A percentile compares a stretch with the other conserved stretches of the same genome.
Conservation (phyloP, 257 asterid genomes). For the Pogostemon cablin region DNA sequence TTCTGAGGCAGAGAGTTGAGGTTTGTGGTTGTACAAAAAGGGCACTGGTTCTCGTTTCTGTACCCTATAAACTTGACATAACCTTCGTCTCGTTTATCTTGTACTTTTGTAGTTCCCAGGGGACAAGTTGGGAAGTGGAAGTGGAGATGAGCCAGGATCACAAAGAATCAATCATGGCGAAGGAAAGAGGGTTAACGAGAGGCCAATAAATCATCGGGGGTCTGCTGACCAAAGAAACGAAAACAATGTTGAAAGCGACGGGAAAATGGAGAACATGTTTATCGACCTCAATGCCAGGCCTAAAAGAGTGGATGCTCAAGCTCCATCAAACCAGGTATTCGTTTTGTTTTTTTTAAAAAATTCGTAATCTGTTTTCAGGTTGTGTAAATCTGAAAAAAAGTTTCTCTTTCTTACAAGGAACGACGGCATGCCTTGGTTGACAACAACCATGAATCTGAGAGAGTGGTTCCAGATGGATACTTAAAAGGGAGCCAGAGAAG, state of each 20-base stretch:
- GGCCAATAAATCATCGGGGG: slow-evolving; percentile 41
- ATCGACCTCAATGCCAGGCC: slow-evolving; percentile 91
- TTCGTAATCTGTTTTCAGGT: not conserved
- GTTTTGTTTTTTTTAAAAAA: not conserved
- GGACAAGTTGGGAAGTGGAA: slow-evolving; percentile 49
- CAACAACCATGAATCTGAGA: slow-evolving; percentile 56
- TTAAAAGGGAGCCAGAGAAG: slow-evolving; percentile 60
- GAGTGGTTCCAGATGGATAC: slow-evolving; percentile 67
- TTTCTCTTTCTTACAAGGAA: slow-evolving; percentile 40
- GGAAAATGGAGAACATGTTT: slow-evolving; percentile 53
- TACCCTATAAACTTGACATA: not conserved
- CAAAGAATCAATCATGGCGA: slow-evolving; percentile 47
- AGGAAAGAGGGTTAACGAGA: slow-evolving; percentile 46
- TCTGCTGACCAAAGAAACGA: slow-evolving; percentile 37
- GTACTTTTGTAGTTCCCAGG: slow-evolving; percentile 76
- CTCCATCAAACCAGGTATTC: slow-evolving; percentile 62
- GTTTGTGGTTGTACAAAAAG: slow-evolving; percentile 55
- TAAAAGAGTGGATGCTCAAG: slow-evolving; percentile 58
- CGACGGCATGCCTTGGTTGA: slow-evolving; percentile 39
- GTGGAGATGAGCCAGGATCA: slow-evolving; percentile 50
- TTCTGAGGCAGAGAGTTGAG: slow-evolving; percentile 92
- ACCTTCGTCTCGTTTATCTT: slow-evolving; percentile 26
- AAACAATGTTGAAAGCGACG: slow-evolving; percentile 38
- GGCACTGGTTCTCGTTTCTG: slow-evolving; percentile 21
- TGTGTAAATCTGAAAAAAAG: slow-evolving; percentile 32